Evolutionary conservation across 345 rosid species (phyloP).

Genomic region (Eucalyptus leucophloia): DNA sequence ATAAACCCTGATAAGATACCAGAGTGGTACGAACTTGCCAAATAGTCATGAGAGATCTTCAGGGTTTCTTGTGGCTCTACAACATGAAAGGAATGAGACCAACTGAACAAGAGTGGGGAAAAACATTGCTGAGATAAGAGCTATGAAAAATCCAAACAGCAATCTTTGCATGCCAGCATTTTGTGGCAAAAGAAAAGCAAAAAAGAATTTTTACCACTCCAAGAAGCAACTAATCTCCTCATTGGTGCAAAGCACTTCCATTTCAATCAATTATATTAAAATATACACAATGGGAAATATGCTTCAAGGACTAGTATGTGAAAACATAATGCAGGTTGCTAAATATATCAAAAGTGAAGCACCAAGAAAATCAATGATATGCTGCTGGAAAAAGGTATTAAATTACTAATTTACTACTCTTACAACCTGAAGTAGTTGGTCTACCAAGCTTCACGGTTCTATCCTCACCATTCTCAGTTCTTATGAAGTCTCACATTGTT

Average conservation of each 20-base stretch:
- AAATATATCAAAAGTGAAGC: not conserved
- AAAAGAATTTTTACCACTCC: not conserved
- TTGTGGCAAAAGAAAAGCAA: not conserved
- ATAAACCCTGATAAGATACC: slow-evolving; percentile 81
- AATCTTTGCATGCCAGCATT: not conserved
- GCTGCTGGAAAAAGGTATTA: not conserved
- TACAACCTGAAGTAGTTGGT: not conserved
- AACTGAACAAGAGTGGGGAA: not conserved
- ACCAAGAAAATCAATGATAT: not conserved
- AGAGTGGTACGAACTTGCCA: slow-evolving; percentile 83
- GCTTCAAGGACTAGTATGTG: not conserved
- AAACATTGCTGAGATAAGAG: not conserved
- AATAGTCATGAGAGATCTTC: slow-evolving; percentile 63
- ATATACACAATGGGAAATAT: not conserved
- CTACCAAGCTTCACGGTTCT: not conserved
- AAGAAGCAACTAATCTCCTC: not conserved
- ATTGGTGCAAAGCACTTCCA: not conserved
- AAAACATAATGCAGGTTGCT: not conserved
- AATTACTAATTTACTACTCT: not conserved
- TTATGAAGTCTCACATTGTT: not conserved
- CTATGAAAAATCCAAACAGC: not conserved
- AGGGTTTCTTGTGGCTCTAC: slow-evolving; percentile 1
- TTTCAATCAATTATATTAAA: not conserved
- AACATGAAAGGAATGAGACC: not conserved
- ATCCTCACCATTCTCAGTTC: not conserved